Base-by-base conservation (phyloP, 2,329 filamentous ascomycete species). In the Fusarium musae region DNA sequence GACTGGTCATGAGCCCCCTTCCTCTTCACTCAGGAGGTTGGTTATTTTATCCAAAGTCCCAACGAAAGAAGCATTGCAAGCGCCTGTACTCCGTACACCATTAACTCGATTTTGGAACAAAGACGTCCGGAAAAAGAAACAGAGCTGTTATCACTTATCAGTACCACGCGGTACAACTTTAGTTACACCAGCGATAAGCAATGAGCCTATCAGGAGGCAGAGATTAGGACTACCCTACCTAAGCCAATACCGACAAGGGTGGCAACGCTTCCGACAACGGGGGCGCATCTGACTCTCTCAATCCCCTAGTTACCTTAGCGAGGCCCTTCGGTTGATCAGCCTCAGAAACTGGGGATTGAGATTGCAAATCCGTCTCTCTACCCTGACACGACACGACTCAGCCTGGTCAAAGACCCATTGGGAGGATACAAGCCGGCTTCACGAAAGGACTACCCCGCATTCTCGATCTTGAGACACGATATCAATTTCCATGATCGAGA, bases 181-280 rank as follows among this genome's bases (percentile, higher is more conserved):
- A n/a, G 28, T 19, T 44, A 59, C n/a, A 50, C 63, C 56, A 30
- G 43, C 59, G 73, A 75, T 75, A 75, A 75, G 73, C 21, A 37
- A 74, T 74, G 61, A 68, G 42, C 73, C 73, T 72, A 75, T 75
- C 9, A 69, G 56, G 46, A 30, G 32, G 37, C 53, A 32, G n/a
- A n/a, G 60, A 74, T 72, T 75, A 60, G 73, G 58, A 52, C 67
- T 60, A 21, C 44, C 19, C 19, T 47, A 30, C 44, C 19, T 37
- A 37, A 37, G 66, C 44, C 28, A 23, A 46, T 26, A 49, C 37
- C 11, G 46, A 53, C 68, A 62, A 42, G 68, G 47, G 63, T 76
- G 73, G 68, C 70, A 49, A 61, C 49, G 34, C 52, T 53, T 75
- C 73, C 73, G 70, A 76, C 57, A 76, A 75, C 74, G 74, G 74